Base-by-base conservation (phyloP, 2,329 filamentous ascomycete genomes). In the Graphilbum sp. region DNA sequence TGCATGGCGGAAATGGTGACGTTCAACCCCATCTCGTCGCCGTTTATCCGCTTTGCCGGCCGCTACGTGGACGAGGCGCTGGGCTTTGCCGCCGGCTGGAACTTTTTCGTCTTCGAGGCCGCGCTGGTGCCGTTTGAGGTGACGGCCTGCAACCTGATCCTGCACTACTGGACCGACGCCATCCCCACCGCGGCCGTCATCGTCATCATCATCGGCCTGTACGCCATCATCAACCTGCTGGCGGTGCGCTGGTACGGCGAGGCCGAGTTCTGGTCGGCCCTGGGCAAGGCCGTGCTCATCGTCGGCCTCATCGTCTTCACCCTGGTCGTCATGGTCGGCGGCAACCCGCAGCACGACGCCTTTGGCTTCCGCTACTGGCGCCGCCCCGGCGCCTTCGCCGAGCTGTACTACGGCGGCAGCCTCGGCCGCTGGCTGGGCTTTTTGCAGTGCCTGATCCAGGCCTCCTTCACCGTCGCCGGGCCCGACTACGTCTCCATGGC, bases 21-120 rank as follows among this genome's bases (percentile, higher is more conserved):
- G 17, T 75, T 69, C 57, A 62, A 76, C 33, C 69, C 72, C 5
- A 53, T 74, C 44, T 59, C 69, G 20, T 64, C 66, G 12, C 63
- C 63, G 2, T 60, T 69, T 4, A 59, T 63, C 10, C 52, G 63
- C 12, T 67, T 65, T 29, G 62, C 63, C 4, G 52, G 57, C n/a
- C 55, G 61, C 7, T 65, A 56, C 39, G 60, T 64, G 33, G 61
- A 64, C 40, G 56, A 59, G 32, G 59, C 61, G 3, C 51, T 62
- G 11, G 62, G 59, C 27, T 67, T 66, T 39, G 60, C 63, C 1
- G 47, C 67, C 9, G 60, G 63, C 8, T 67, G 62, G 61, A 64
- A 64, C 30, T 67, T 65, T 43, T 66, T 60, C n/a, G 18, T 45
- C 18, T 41, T 43, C 6, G 34, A 32, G 12, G 24, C 40, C 23